These are phyloP conservation scores for Chlorociboria aeruginascens DNA, from an alignment of 495 filamentous ascomycete genomes.

Conservation along the genomic window DNA sequence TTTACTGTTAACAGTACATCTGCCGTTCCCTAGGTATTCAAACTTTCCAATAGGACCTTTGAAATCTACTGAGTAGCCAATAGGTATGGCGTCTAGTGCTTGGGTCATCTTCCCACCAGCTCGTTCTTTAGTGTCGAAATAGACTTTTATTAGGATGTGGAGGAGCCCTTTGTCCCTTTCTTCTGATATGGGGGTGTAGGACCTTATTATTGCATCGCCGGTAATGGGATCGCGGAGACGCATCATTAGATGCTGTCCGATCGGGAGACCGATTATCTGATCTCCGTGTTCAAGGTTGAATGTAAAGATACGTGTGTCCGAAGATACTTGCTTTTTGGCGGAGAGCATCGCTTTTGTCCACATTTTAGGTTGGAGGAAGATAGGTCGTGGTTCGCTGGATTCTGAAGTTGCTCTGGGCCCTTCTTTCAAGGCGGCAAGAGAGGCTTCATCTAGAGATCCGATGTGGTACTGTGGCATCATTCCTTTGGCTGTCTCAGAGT, in stretches of 20 bases:
- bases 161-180: slow-evolving; percentile 46
- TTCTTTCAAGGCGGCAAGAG: slow-evolving; percentile 36
- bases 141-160: slow-evolving; percentile 77
- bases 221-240: slow-evolving; percentile 60
- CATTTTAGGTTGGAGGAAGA: slow-evolving; percentile 57
- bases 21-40: slow-evolving; percentile 60
- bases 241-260: slow-evolving; percentile 85
- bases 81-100: slow-evolving; percentile 59
- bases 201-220: slow-evolving; percentile 63
- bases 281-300: slow-evolving; percentile 65
- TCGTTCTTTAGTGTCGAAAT: slow-evolving; percentile 45
- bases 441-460: slow-evolving; percentile 55
- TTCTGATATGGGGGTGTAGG: slow-evolving; percentile 81
- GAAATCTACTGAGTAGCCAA: slow-evolving; percentile 66
- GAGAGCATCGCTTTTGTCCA: slow-evolving; percentile 63
- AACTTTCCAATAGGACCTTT: slow-evolving; percentile 90
- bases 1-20: slow-evolving; percentile 48
- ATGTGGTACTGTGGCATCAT: slow-evolving; percentile 92
- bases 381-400: slow-evolving; percentile 28
- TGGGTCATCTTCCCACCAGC: slow-evolving; percentile 78
- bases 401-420: slow-evolving; percentile 10
- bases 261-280: slow-evolving; percentile 67
- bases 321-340: slow-evolving; percentile 54
- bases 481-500: slow-evolving; percentile 81
- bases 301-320: slow-evolving; percentile 74